Base-by-base conservation (phyloP, 108 stramenopile species). In the Bacterosira constricta region DNA sequence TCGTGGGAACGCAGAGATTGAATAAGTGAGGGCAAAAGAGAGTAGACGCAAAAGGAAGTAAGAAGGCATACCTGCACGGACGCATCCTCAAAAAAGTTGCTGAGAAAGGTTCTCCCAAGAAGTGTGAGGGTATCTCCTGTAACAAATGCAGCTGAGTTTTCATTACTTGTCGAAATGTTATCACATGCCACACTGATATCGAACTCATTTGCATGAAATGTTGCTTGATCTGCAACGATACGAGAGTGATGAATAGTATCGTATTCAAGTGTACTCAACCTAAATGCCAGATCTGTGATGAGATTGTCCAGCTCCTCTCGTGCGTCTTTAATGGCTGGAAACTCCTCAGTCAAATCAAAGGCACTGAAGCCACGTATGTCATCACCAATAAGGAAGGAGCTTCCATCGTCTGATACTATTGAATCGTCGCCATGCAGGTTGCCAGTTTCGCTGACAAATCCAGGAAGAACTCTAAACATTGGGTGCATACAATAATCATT, bases 401-500 rank as follows among this genome's bases (percentile, higher is more conserved):
- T 8, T 27, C 49, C 51, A 17, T 32, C 65, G 4, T 3, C 20
- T 37, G 65, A 66, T 18, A 3, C 51, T n/a, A 66, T 52, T 4
- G 26, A 29, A 26, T 66, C 65, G 17, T 66, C 34, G 2, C 65
- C 65, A n/a, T 66, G 51, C 13, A 66, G 65, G 32, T 32, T 52
- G 53, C 52, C 11, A 15, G 53, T 66, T 12, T 53, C 34, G 25
- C 53, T 66, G 32, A 66, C 50, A 32, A 66, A 66, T 53, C 65
- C 65, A 39, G 65, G 65, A 26, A 10, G 29, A 13, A 66, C 51
- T 45, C 50, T 66, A 27, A 66, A 66, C 27, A 66, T 66, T 29
- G 65, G 65, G 1, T 17, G 29, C 65, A 66, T 66, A 21, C 65
- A 66, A 66, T 18, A 53, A 39, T 34, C 65, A 66, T 53, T 52